Conservation (phyloP, 2,329 filamentous ascomycete genomes). For the Talaromyces albobiverticillius region DNA sequence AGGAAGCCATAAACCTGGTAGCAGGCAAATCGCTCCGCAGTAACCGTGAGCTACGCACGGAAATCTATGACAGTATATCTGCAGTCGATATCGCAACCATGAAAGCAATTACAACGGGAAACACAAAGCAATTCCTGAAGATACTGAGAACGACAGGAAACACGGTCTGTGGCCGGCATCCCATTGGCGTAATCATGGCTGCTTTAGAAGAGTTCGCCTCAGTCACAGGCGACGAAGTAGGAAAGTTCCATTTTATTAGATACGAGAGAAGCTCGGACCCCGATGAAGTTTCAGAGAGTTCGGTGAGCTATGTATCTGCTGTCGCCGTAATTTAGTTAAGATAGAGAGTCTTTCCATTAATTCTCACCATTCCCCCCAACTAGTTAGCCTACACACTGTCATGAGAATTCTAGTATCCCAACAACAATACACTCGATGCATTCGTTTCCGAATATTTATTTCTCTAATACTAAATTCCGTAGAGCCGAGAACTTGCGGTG, state of each 20-base stretch:
- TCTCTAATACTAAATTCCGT: too few relatives aligned
- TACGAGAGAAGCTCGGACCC: constrained; percentile 85
- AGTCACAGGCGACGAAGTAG: constrained; percentile 38
- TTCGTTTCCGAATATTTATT: not conserved
- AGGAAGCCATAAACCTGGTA: constrained; percentile 27
- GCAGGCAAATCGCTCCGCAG: constrained; percentile 31
- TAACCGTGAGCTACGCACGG: constrained; percentile 35
- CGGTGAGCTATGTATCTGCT: constrained; percentile 92
- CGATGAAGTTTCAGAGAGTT: constrained; percentile 66
- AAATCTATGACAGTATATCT: constrained; percentile 82
- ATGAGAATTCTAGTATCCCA: too few relatives aligned
- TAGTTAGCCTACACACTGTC: too few relatives aligned
- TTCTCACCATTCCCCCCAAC: not conserved
- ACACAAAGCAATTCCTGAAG: constrained; percentile 66
- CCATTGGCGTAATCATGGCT: constrained; percentile 90
- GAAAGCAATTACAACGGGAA: constrained; percentile 75
- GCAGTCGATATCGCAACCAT: constrained; percentile 78
- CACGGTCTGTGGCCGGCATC: constrained; percentile 91
- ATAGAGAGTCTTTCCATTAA: not conserved
- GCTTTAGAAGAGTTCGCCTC: constrained; percentile 66
- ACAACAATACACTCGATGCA: too few relatives aligned
- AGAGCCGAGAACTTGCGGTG: too few relatives aligned
- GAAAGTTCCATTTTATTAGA: constrained; percentile 72
- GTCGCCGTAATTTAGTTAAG: constrained; percentile 69
- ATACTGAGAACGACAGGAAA: constrained; percentile 73